phyloP scores from a whole-genome alignment of 768 basidiomycete species.

The Neoboletus magnificus region DNA sequence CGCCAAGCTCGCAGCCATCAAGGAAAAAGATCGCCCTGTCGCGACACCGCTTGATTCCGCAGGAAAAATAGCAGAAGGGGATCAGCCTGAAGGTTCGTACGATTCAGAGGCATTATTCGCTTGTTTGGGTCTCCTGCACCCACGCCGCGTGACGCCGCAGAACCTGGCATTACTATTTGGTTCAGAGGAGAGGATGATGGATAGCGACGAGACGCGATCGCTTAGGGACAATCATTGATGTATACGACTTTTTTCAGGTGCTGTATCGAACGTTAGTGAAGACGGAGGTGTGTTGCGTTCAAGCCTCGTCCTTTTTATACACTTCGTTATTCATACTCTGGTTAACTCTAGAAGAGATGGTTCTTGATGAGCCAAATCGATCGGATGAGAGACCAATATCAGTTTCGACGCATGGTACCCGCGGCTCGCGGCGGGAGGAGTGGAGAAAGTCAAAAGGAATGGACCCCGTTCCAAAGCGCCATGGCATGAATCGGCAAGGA shows the following conservation, averaged over 20 bases:
- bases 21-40: slow-evolving; percentile 32
- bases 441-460: slow-evolving; percentile 84
- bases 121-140: slow-evolving; percentile 58
- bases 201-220: not conserved
- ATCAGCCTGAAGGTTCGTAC: slow-evolving; percentile 57
- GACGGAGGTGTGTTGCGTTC: slow-evolving; percentile 22
- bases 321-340: slow-evolving; percentile 6
- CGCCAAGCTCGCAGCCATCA: slow-evolving; percentile 55
- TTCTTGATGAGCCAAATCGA: slow-evolving; percentile 40
- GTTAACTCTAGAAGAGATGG: slow-evolving; percentile 46
- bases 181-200: not conserved
- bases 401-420: slow-evolving; percentile 81
- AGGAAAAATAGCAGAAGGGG: slow-evolving; percentile 34
- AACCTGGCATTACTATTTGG: slow-evolving; percentile 36
- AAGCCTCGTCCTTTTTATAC: not conserved
- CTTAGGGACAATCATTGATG: slow-evolving; percentile 15
- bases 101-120: slow-evolving; percentile 26
- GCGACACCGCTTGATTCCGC: slow-evolving; percentile 24
- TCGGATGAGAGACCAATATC: slow-evolving; percentile 30
- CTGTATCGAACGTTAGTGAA: slow-evolving; percentile 4
- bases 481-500: slow-evolving; percentile 68
- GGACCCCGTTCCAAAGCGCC: slow-evolving; percentile 45
- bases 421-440: slow-evolving; percentile 71
- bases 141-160: slow-evolving; percentile 36
- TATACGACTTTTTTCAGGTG: slow-evolving; percentile 14